A percentile compares a stretch with the other conserved stretches of the same genome.
Evolutionary conservation across 305 asterid species (phyloP).

Genomic region (Solanum hybrid): DNA sequence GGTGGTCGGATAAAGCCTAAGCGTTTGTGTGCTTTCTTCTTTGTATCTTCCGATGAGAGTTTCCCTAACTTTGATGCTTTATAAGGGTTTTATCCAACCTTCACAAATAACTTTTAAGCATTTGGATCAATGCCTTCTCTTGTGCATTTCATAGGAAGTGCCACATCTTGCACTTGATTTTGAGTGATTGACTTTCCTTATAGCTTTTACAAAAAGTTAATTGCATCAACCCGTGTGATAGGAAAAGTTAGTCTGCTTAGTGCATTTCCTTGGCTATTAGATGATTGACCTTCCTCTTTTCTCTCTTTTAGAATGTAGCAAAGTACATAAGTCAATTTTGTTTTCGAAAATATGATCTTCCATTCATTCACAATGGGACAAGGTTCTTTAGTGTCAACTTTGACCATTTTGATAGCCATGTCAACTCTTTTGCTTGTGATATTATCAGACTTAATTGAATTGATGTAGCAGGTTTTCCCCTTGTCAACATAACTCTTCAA

Average conservation of each 20-base stretch:
- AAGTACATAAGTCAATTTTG: background rate
- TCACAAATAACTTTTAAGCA: background rate
- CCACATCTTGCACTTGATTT: background rate
- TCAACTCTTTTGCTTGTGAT: too few species aligned
- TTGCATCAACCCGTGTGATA: too few species aligned
- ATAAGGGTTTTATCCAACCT: background rate
- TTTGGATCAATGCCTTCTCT: background rate
- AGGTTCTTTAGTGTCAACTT: background rate
- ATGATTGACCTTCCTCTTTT: too few species aligned
- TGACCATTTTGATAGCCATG: background rate
- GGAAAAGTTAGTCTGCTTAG: background rate
- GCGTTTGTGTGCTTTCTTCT: too few species aligned
- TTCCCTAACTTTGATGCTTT: background rate
- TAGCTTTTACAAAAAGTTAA: background rate
- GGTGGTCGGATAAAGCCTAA: too few species aligned
- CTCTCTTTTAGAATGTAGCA: background rate
- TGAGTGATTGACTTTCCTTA: background rate
- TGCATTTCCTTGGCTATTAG: background rate
- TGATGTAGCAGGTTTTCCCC: background rate
- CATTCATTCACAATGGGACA: background rate
- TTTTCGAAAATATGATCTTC: background rate
- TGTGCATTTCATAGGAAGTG: background rate
- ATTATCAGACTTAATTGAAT: background rate
- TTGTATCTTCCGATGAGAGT: too few species aligned
- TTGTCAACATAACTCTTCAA: background rate